Evolutionary conservation across 306 rosid genomes (phyloP), one percentile per base, ranked within the genome.

Genomic region (Malus asiatica): DNA sequence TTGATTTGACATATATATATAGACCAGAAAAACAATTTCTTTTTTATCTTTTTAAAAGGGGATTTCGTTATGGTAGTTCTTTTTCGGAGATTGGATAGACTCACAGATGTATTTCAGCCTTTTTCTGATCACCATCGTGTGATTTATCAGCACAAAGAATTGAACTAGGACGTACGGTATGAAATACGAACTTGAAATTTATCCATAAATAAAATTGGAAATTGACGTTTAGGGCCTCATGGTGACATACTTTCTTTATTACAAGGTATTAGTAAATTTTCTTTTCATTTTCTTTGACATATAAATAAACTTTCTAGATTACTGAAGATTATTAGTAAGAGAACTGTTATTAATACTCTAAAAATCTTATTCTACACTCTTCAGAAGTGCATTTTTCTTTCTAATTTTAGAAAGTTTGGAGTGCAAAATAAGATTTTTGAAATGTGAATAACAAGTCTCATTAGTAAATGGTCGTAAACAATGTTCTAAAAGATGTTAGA

Each of bases 61-160:
- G 42, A 38, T 38, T 7, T 38, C 9, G 0, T 38, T 38, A 35
- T 35, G 9, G 9, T 9, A 7, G 40, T 9, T 2, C 8, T 5
- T 2, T 35, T 35, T 35, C 2, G 0, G 0, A 0, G 2, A 35
- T 35, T 35, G 2, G 1, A 35, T 6, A 35, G 8, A 35, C 0
- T 35, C 2, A 1, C 0, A 6, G 0, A 35, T 0, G 9, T 1
- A 38, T 38, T 38, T 38, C 0, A 38, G 2, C 2, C 0, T 38
- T 0, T 0, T 7, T 38, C 0, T 38, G 0, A 38, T 0, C 9
- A 38, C 0, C 9, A 38, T 38, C 2, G 42, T 38, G 2, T 2
- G 10, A 38, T 38, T 38, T 0, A 38, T 0, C 42, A 38, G 0
- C 9, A 38, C 10, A 35, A 35, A 35, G 2, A 35, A 6, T 7